Base-by-base conservation (phyloP, 2,329 filamentous ascomycete species). In the Nemania abortiva region DNA sequence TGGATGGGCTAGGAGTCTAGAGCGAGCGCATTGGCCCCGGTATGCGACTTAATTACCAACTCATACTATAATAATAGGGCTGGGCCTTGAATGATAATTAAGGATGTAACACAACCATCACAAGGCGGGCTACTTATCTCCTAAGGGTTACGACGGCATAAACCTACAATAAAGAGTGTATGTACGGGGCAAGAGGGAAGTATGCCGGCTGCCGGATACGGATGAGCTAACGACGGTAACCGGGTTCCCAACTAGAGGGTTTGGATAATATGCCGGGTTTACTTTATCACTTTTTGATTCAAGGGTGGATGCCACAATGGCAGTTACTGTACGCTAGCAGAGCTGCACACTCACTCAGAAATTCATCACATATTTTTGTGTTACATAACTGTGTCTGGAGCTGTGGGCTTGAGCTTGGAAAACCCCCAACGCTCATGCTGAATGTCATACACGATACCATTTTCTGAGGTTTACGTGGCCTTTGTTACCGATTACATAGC, bases 401-500 rank as follows among this genome's bases (percentile, higher is more conserved):
- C 11, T 29, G 15, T 29, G 18, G 49, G 24, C 1, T 52, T 52
- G 22, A 18, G 49, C 6, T 9, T 13, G 29, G 9, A 55, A 37
- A 37, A 27, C 2, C 2, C 2, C 24, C 29, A 55, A 22, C 13
- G 22, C 31, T 18, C 42, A 57, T 20, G 15, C 54, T 6, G n/a
- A 31, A 54, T 34, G 39, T 39, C 39, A 56, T 37, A 56, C 22
- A 52, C 31, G 37, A 18, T 69, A 31, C 52, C 6, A n/a, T 29
- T 27, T 55, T 59, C 45, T 52, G 42, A 64, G 42, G 63, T 61
- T 47, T 54, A 70, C 67, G 55, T 68, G 66, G 66, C 69, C 69
- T 69, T 65, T 69, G 20, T 9, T 52, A 37, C 11, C 39, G 15
- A n/a, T 39, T 24, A n/a, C 31, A 15, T 57, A 34, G 1, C 6